These are phyloP conservation scores for Groenewaldozyma auringiensis DNA, from an alignment of 1,139 yeast genomes.

Conservation along the genomic window DNA sequence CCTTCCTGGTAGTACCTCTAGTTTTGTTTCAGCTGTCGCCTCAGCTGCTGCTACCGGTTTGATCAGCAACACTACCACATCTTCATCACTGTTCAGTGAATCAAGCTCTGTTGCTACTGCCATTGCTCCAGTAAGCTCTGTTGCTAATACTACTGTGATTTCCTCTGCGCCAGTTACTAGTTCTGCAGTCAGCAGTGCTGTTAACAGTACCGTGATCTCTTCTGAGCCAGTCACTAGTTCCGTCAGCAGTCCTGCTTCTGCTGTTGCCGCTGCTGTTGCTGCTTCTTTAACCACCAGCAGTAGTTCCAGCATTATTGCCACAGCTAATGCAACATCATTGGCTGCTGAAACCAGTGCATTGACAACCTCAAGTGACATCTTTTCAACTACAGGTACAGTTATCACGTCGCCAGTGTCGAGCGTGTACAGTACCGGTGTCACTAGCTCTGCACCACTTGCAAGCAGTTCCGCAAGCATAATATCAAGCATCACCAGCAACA, in stretches of 20 bases:
- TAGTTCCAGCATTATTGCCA: neutral
- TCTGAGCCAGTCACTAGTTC: neutral
- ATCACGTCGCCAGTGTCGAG: neutral
- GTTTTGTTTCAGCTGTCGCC: constrained; percentile 22
- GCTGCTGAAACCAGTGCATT: neutral
- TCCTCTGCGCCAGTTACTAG: constrained; percentile 5
- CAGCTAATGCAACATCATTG: neutral
- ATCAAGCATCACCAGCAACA: neutral
- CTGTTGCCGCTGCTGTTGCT: constrained; percentile 22
- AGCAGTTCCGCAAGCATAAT: neutral
- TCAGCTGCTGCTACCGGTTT: constrained; percentile 7
- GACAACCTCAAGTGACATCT: neutral
- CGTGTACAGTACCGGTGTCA: neutral
- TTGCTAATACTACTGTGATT: constrained; percentile 6
- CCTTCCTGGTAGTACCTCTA: constrained; percentile 22
- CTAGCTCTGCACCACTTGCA: neutral
- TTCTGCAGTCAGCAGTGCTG: constrained; percentile 5
- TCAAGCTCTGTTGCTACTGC: neutral
- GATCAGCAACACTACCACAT: constrained; percentile 14
- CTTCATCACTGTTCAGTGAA: constrained; percentile 18
- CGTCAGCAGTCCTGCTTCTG: constrained; percentile 8
- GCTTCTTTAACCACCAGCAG: constrained; percentile 7
- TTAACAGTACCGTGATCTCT: constrained; percentile 4
- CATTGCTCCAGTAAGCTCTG: constrained; percentile 1
- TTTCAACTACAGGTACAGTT: neutral